Conservation (phyloP, 148 eudicot species). For the Rhododendron ferrugineum region DNA sequence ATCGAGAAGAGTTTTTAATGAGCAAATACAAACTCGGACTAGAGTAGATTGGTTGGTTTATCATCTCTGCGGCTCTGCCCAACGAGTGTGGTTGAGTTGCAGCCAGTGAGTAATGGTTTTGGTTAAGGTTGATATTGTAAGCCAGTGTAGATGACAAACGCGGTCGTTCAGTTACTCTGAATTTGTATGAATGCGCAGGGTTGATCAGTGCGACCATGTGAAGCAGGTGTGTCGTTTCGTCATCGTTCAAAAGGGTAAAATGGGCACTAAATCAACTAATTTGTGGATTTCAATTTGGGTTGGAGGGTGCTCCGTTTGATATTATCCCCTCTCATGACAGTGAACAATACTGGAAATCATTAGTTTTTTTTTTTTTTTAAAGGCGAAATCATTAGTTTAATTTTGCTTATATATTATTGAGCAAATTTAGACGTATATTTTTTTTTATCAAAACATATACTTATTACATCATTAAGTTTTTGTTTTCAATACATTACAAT, state of each 20-base stretch:
- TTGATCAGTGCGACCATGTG: constrained; percentile 5
- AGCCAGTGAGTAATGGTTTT: neutral
- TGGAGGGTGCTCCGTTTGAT: neutral
- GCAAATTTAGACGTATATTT: too few relatives aligned
- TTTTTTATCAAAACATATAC: too few relatives aligned
- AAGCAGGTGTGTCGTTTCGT: neutral
- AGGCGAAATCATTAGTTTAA: too few relatives aligned
- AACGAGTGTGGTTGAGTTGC: neutral
- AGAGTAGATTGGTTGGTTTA: neutral
- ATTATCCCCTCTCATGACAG: neutral
- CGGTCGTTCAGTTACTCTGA: neutral
- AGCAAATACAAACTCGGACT: neutral
- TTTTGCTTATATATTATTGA: too few relatives aligned
- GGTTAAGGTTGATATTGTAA: neutral
- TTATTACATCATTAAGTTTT: too few relatives aligned
- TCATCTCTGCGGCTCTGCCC: neutral
- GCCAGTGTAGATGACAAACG: neutral
- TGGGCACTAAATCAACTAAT: neutral
- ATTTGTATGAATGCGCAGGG: neutral
- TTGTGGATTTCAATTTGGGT: neutral
- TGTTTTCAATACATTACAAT: too few relatives aligned
- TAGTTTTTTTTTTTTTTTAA: too few relatives aligned
- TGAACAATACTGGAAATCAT: too few relatives aligned
- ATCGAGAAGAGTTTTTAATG: too few relatives aligned
- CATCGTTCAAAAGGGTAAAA: neutral